Base-by-base conservation (phyloP, 441 rosid species). In the Macaranga tanarius region DNA sequence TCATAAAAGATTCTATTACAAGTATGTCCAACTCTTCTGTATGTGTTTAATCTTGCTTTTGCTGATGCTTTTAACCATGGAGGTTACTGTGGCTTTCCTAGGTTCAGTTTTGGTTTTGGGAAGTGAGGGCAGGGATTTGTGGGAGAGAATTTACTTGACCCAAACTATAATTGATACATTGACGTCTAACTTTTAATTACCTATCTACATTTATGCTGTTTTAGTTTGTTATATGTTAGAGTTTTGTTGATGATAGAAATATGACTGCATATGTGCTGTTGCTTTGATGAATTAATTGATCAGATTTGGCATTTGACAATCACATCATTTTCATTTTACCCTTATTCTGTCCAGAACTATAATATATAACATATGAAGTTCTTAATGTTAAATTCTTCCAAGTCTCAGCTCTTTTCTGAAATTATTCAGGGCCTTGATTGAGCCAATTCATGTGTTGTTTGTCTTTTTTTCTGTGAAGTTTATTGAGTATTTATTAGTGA, bases 21-120 rank as follows among this genome's bases (percentile, higher is more conserved):
- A 74, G 83, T 54, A 52, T 52, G 51, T 66, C 66, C 47, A 69
- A 72, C 57, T 67, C 61, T 42, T 5, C 34, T 73, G n/a, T 45
- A 8, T 67, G 50, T 26, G 26, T 67, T 63, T 54, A 19, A 25
- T 63, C 13, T 52, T 51, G 7, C 25, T 16, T 52, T 60, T n/a
- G 48, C 42, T 58, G 15, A 20, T 61, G 47, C 13, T 61, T 31
- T 3, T 10, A 19, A 13, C 11, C 38, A 40, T 74, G 31, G 51
- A 9, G 11, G 54, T 26, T 26, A 19, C 48, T 44, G 47, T 31
- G 12, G 57, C n/a, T 28, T 65, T 19, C 38, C 31, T 54, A 38
- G 64, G 50, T 44, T 31, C 23, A 5, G 25, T 11, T 70, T 44
- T 51, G n/a, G 51, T 52, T 51, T 62, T 15, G 5, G 34, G 16